Evolutionary conservation across 2,329 filamentous ascomycete species (phyloP).

Genomic region (Ceratocystiopsis sp.): DNA sequence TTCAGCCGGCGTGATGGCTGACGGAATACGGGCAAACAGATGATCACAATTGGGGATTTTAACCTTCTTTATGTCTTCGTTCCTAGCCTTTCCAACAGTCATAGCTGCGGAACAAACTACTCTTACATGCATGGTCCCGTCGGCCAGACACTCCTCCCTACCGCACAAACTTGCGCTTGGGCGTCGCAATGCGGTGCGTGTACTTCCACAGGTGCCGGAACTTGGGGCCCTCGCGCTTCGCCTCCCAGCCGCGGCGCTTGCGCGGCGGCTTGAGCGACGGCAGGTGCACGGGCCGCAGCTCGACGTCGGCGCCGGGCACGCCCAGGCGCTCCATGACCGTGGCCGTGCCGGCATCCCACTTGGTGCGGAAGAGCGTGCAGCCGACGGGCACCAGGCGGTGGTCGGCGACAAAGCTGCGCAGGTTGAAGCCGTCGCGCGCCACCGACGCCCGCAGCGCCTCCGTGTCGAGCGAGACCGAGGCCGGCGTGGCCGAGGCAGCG

Average conservation of each 20-base stretch:
- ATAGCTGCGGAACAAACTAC: no score
- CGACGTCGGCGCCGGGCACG: conserved; percentile 60
- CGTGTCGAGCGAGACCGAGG: conserved; percentile 29
- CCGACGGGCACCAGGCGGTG: conserved; percentile 58
- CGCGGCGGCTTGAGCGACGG: conserved; percentile 46
- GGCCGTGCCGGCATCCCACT: conserved; percentile 81
- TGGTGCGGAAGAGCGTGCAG: conserved; percentile 70
- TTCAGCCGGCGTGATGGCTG: no score
- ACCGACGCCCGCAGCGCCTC: conserved; percentile 37
- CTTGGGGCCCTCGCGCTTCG: conserved; percentile 47
- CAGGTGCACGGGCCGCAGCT: conserved; percentile 68
- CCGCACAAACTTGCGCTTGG: conserved; percentile 13
- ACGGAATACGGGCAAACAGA: no score
- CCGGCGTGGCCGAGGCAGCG: background rate
- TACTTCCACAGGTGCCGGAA: conserved; percentile 49
- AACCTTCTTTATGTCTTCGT: no score
- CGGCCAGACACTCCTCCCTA: background rate
- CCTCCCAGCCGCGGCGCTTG: conserved; percentile 48
- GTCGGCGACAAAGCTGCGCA: conserved; percentile 58
- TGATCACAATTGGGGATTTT: no score
- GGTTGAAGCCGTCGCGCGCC: conserved; percentile 49
- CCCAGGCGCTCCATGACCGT: conserved; percentile 69
- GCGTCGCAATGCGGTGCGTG: conserved; percentile 34
- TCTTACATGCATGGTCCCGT: no score
- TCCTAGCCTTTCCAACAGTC: no score